These are phyloP conservation scores for Citrullus amarus DNA, from an alignment of 306 rosid species.

Conservation along the genomic window DNA sequence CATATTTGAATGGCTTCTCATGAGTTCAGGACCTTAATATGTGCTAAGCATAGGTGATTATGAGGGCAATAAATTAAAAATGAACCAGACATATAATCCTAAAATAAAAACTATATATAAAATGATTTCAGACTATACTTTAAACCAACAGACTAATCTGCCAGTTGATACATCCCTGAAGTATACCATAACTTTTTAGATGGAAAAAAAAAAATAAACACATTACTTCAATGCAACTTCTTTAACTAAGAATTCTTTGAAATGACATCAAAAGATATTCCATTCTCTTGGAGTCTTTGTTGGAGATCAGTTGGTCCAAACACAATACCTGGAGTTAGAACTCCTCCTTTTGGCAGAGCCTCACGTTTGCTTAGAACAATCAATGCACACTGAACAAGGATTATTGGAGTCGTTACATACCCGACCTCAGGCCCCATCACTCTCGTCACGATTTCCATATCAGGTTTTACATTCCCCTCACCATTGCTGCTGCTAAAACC, in stretches of 20 bases:
- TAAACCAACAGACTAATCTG: too few relatives aligned
- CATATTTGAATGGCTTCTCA: too few relatives aligned
- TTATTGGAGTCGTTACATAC: conserved; percentile 70
- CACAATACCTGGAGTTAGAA: conserved; percentile 54
- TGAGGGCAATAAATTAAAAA: too few relatives aligned
- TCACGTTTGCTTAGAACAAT: conserved; percentile 48
- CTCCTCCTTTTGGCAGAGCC: conserved; percentile 68
- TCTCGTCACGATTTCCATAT: conserved; percentile 64
- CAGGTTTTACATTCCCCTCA: conserved; percentile 42
- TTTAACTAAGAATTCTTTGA: conserved; percentile 23
- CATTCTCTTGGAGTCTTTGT: conserved; percentile 60
- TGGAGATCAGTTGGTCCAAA: conserved; percentile 78
- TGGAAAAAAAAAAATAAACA: too few relatives aligned
- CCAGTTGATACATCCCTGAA: too few relatives aligned
- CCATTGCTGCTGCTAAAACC: conserved; percentile 39
- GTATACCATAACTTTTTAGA: too few relatives aligned
- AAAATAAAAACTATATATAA: too few relatives aligned
- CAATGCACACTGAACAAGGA: conserved; percentile 69
- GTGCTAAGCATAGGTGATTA: too few relatives aligned
- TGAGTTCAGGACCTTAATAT: too few relatives aligned
- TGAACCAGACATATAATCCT: too few relatives aligned
- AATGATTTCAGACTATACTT: too few relatives aligned
- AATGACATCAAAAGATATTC: conserved; percentile 61
- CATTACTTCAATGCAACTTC: too few relatives aligned
- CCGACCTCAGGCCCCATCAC: conserved; percentile 84